Evolutionary conservation across 73 alveolate species (phyloP).

Genomic region (Tetrahymena malaccensis): DNA sequence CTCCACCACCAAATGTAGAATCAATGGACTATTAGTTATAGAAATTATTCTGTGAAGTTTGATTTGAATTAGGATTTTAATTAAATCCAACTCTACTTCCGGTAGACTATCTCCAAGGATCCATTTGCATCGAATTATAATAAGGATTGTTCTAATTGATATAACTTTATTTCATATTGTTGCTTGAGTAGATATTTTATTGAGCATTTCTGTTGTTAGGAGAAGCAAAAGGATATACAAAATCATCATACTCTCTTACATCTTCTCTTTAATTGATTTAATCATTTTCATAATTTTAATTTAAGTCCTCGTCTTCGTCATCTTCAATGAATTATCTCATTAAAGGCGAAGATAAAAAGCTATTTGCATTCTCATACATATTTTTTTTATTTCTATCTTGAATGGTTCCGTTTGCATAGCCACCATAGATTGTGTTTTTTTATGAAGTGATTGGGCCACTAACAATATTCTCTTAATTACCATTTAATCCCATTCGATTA

Average conservation of each 20-base stretch:
- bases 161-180: not conserved
- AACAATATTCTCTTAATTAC: not conserved
- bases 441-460: not conserved
- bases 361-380: not conserved
- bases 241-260: not conserved
- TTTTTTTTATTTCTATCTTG: not conserved
- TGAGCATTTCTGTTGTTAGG: not conserved
- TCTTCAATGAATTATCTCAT: not conserved
- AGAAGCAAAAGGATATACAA: not conserved
- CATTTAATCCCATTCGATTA: not conserved
- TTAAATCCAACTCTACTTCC: not conserved
- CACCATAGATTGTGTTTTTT: not conserved
- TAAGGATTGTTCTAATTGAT: not conserved
- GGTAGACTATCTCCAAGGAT: not conserved
- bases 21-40: not conserved
- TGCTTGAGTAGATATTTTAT: not conserved
- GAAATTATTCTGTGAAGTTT: not conserved
- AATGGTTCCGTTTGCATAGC: not conserved
- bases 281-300: not conserved
- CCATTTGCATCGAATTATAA: not conserved
- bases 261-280: not conserved
- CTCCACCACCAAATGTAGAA: not conserved
- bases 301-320: not conserved
- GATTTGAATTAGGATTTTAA: not conserved
- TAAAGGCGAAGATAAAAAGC: not conserved